phyloP scores from a whole-genome alignment of 306 rosid genomes.

The Prunus mume region DNA sequence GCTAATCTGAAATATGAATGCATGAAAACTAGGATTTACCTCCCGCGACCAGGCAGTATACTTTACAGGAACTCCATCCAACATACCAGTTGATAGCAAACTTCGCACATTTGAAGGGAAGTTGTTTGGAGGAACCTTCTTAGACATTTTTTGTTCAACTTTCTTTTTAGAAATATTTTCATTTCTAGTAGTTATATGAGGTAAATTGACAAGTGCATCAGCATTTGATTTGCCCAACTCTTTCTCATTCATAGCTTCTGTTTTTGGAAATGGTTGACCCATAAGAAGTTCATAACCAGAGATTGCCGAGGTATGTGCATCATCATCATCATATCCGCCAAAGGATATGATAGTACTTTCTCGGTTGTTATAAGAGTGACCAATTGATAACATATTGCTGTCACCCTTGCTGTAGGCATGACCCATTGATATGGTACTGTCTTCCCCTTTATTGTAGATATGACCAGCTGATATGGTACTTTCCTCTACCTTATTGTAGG shows the following conservation, averaged over 20 bases:
- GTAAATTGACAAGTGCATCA: slow-evolving; percentile 23
- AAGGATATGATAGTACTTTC: slow-evolving; percentile 77
- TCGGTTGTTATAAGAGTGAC: slow-evolving; percentile 49
- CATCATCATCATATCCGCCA: slow-evolving; percentile 60
- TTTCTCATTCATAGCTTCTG: slow-evolving; percentile 40
- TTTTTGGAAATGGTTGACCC: slow-evolving; percentile 41
- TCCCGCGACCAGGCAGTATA: slow-evolving; percentile 78
- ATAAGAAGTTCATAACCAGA: slow-evolving; percentile 51
- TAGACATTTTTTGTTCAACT: slow-evolving; percentile 51
- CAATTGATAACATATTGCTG: slow-evolving; percentile 31
- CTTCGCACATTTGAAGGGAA: slow-evolving; percentile 83
- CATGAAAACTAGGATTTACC: slow-evolving; percentile 53
- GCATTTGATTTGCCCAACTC: slow-evolving; percentile 37
- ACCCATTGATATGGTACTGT: slow-evolving; percentile 28
- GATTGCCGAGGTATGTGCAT: slow-evolving; percentile 39
- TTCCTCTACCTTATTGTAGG: slow-evolving; percentile 36
- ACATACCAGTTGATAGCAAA: slow-evolving; percentile 83
- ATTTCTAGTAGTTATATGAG: slow-evolving; percentile 32
- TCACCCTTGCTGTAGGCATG: slow-evolving; percentile 30
- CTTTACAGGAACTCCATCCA: slow-evolving; percentile 83
- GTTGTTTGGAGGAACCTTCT: slow-evolving; percentile 57
- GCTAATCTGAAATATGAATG: slow-evolving; percentile 38
- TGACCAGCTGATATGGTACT: slow-evolving; percentile 35
- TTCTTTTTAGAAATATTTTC: slow-evolving; percentile 41
- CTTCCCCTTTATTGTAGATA: slow-evolving; percentile 40